phyloP scores from a whole-genome alignment of 345 rosid species.

The Mangifera indica region DNA sequence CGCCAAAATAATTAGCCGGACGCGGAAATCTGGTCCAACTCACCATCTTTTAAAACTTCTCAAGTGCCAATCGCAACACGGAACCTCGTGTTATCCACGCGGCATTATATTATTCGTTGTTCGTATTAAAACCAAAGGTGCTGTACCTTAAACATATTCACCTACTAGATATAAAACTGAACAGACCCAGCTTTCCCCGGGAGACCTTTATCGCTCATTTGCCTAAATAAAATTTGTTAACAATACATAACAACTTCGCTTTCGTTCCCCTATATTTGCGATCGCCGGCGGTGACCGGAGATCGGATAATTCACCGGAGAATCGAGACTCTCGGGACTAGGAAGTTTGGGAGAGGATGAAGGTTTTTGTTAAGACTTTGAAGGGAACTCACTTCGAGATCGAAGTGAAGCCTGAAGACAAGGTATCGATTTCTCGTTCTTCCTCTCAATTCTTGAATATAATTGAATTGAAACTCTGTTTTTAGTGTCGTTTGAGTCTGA shows the following conservation, averaged over 20 bases:
- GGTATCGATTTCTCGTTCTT: conserved; percentile 12
- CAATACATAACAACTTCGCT: not conserved
- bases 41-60: not conserved
- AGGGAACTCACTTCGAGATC: conserved; percentile 46
- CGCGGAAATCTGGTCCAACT: too few species aligned
- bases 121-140: too few species aligned
- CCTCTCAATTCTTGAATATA: not conserved
- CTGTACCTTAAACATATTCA: not conserved
- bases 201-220: conserved; percentile 2
- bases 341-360: conserved; percentile 33
- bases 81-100: not conserved
- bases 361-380: conserved; percentile 49
- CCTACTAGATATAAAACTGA: not conserved
- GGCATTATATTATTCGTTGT: not conserved
- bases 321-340: not conserved
- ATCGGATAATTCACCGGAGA: conserved; percentile 7
- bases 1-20: not conserved
- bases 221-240: not conserved
- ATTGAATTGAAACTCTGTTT: not conserved
- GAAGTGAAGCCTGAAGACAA: conserved; percentile 42
- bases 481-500: not conserved
- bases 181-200: not conserved
- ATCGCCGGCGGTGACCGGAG: conserved; percentile 8
- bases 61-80: not conserved
- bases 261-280: conserved; percentile 2